Conservation (phyloP, 1,139 yeast species). For the Taphrina sp. region DNA sequence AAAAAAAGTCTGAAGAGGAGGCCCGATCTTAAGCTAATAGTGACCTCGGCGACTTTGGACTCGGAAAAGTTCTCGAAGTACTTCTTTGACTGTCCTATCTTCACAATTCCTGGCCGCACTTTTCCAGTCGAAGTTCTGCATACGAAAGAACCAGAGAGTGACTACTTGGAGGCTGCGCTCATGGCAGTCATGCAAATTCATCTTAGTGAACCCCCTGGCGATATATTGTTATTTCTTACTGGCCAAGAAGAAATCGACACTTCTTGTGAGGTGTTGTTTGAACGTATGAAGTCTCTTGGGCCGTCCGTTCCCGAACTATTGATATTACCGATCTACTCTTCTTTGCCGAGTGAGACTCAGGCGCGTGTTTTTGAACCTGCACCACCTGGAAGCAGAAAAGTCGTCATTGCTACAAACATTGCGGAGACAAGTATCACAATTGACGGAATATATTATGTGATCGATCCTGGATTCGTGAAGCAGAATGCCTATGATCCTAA, state of each 20-base stretch:
- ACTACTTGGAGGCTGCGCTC: slow-evolving; percentile 86
- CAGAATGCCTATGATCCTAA: slow-evolving; percentile 77
- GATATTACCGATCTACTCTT: slow-evolving; percentile 88
- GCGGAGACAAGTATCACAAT: slow-evolving; percentile 97
- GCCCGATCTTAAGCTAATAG: slow-evolving; percentile 72
- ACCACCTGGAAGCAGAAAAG: slow-evolving; percentile 73
- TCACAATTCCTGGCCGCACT: slow-evolving; percentile 86
- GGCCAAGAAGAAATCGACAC: slow-evolving; percentile 97
- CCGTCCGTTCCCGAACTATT: slow-evolving; percentile 62
- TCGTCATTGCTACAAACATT: slow-evolving; percentile 90
- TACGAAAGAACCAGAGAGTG: slow-evolving; percentile 61
- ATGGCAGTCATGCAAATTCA: slow-evolving; percentile 78
- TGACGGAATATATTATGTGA: slow-evolving; percentile 82
- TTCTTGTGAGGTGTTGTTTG: slow-evolving; percentile 70
- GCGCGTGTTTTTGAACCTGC: slow-evolving; percentile 82
- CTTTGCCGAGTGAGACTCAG: slow-evolving; percentile 81
- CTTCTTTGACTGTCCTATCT: slow-evolving; percentile 84
- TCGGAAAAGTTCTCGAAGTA: slow-evolving; percentile 74
- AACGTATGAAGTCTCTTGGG: slow-evolving; percentile 66
- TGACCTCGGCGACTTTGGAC: slow-evolving; percentile 93
- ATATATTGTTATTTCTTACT: slow-evolving; percentile 88
- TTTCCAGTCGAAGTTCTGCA: slow-evolving; percentile 80
- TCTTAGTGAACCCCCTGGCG: slow-evolving; percentile 67
- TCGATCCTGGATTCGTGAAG: slow-evolving; percentile 92
- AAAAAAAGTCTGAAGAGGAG: slow-evolving; percentile 60